A percentile compares a stretch with the other conserved stretches of the same genome.
Evolutionary conservation across 306 rosid species (phyloP).

Genomic region (Styphnolobium japonicum): DNA sequence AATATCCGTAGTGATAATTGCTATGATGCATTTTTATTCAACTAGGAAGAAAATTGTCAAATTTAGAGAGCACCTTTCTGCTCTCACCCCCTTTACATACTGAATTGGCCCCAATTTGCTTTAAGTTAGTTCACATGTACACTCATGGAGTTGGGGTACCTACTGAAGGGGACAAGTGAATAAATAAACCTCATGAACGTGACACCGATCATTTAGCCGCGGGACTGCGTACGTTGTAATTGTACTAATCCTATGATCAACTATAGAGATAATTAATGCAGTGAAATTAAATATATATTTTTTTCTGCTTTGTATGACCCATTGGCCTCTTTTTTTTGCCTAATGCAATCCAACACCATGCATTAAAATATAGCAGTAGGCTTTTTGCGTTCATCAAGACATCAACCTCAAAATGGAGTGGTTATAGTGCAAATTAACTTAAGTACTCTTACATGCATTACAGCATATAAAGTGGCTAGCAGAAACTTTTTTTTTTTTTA

Average conservation of each 20-base stretch:
- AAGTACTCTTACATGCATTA: background rate
- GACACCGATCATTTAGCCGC: constrained; percentile 4
- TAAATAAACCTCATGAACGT: background rate
- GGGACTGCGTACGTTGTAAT: background rate
- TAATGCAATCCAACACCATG: background rate
- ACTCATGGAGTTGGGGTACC: constrained; percentile 5
- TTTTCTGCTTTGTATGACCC: background rate
- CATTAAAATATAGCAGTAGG: background rate
- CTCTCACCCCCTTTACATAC: background rate
- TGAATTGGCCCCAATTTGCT: background rate
- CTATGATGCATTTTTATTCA: background rate
- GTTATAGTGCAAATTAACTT: background rate
- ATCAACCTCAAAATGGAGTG: background rate
- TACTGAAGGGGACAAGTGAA: background rate
- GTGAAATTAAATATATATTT: background rate
- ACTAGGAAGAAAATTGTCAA: background rate
- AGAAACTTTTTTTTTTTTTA: background rate
- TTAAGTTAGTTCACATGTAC: background rate
- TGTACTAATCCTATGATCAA: background rate
- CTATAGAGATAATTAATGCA: background rate
- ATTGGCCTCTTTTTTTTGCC: background rate
- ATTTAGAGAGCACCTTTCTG: background rate
- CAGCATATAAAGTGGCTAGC: background rate
- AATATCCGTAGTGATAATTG: background rate
- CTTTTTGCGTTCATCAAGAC: background rate